Evolutionary conservation across 176 grass and related monocot species (phyloP).

Genomic region (Zea mays): Zm-B73-REFERENCE-NAM-5.0 NC_050105.1:8671001-8671500

Average conservation of each 20-base stretch:
- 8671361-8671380: background rate
- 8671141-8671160: background rate
- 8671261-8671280: background rate
- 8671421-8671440: constrained; percentile 2
- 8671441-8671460: background rate
- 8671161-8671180: background rate
- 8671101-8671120: background rate
- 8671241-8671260: constrained; percentile 19
- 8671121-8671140: background rate
- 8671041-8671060: background rate
- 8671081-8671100: background rate
- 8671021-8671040: background rate
- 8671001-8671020: background rate
- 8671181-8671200: no score
- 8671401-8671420: constrained; percentile 14
- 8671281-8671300: constrained; percentile 4
- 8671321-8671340: background rate
- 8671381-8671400: background rate
- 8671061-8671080: background rate
- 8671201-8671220: no score
- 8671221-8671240: background rate
- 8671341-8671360: background rate
- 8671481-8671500: background rate
- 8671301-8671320: background rate
- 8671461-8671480: constrained; percentile 17